phyloP scores from a whole-genome alignment of 2,329 filamentous ascomycete species.

The Neoscytalidium dimidiatum region DNA sequence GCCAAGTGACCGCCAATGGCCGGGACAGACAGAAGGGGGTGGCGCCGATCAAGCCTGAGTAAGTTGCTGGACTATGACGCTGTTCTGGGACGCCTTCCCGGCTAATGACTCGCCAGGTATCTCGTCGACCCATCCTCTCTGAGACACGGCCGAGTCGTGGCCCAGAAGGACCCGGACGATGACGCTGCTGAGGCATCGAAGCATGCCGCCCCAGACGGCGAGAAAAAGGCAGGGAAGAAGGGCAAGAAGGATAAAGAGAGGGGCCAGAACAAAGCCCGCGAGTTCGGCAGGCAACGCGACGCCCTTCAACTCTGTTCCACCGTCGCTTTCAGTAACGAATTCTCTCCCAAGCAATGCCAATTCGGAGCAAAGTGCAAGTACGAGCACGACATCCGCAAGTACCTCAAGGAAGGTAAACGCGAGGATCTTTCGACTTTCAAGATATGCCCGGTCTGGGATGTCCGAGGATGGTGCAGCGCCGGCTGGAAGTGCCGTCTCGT shows the following conservation, averaged over 20 bases:
- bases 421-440: constrained; percentile 75
- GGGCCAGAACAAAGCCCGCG: constrained; percentile 81
- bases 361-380: constrained; percentile 81
- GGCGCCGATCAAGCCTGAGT: constrained; percentile 75
- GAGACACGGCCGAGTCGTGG: constrained; percentile 24
- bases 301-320: constrained; percentile 76
- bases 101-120: constrained; percentile 29
- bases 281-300: constrained; percentile 79
- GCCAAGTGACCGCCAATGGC: background rate
- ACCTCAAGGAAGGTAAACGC: constrained; percentile 79
- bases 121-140: constrained; percentile 33
- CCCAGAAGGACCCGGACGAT: constrained; percentile 44
- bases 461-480: constrained; percentile 72
- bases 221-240: constrained; percentile 41
- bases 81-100: background rate
- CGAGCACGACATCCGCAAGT: constrained; percentile 82
- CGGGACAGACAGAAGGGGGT: constrained; percentile 52
- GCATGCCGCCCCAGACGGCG: constrained; percentile 44
- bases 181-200: constrained; percentile 62
- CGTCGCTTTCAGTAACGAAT: constrained; percentile 71
- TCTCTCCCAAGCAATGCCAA: constrained; percentile 73
- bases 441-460: constrained; percentile 79
- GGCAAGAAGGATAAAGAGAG: constrained; percentile 61
- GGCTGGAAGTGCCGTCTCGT: constrained; percentile 97
- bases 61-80: constrained; percentile 32